Conservation (phyloP, 2,329 filamentous ascomycete genomes). For the Xylariaceae sp. region DNA sequence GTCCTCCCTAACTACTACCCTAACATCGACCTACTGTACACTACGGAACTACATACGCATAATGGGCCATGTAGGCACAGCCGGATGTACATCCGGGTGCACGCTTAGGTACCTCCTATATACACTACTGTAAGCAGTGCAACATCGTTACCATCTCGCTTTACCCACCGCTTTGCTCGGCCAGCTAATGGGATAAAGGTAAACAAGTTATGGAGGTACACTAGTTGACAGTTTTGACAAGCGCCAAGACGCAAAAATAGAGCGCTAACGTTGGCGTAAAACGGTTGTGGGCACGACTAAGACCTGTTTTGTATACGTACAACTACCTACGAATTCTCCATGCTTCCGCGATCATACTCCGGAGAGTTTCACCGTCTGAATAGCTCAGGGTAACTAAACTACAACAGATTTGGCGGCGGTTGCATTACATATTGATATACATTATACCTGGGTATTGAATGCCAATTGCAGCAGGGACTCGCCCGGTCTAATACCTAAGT, state of each 20-base stretch:
- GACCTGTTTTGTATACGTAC: constrained; percentile 1
- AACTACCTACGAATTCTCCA: constrained; percentile 2
- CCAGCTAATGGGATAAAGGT: not conserved
- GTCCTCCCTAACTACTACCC: too few relatives aligned
- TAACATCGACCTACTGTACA: too few relatives aligned
- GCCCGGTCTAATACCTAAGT: too few relatives aligned
- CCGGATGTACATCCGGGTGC: not conserved
- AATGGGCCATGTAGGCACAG: not conserved
- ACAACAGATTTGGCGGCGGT: too few relatives aligned
- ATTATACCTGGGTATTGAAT: too few relatives aligned
- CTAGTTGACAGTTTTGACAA: constrained; percentile 1
- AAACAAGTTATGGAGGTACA: not conserved
- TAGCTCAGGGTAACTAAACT: not conserved
- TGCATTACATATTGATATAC: too few relatives aligned
- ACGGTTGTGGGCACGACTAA: constrained; percentile 4
- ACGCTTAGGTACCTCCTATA: not conserved
- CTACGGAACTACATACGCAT: too few relatives aligned
- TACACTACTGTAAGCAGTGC: not conserved
- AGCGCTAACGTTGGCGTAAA: constrained; percentile 2
- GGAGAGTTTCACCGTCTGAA: constrained; percentile 7
- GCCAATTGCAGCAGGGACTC: too few relatives aligned
- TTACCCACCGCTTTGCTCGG: not conserved
- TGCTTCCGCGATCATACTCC: constrained; percentile 3
- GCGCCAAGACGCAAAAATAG: not conserved
- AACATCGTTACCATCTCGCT: too few relatives aligned